Evolutionary conservation across 768 basidiomycete species (phyloP).

Genomic region (Amanita inopinata): DNA sequence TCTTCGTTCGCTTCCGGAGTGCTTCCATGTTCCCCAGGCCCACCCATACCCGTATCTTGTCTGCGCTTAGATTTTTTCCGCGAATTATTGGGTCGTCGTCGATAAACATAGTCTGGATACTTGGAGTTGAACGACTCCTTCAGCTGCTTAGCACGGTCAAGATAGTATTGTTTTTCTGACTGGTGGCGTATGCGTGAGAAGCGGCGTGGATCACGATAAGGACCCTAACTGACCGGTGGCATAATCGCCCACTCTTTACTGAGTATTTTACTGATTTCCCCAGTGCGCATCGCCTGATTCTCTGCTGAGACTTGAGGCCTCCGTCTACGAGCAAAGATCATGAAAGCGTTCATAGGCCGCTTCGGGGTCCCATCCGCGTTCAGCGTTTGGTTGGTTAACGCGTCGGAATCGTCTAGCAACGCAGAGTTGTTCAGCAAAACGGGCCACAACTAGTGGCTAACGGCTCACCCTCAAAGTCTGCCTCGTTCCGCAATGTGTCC

Average conservation of each 20-base stretch:
- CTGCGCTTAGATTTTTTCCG: conserved; percentile 40
- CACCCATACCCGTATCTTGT: conserved; percentile 17
- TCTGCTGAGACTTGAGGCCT: conserved; percentile 80
- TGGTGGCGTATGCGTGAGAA: conserved; percentile 18
- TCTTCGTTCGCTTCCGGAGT: conserved; percentile 21
- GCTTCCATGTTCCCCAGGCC: conserved; percentile 7
- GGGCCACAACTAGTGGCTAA: not conserved
- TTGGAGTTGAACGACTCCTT: conserved; percentile 81
- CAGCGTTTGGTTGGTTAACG: conserved; percentile 68
- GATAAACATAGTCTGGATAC: conserved; percentile 88
- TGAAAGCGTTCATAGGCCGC: conserved; percentile 90
- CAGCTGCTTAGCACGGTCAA: conserved; percentile 75
- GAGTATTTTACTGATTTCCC: conserved; percentile 82
- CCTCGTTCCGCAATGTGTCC: conserved; percentile 29
- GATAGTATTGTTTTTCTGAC: conserved; percentile 81
- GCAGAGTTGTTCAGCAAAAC: not conserved
- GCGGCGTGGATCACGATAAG: conserved; percentile 9
- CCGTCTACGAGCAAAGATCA: conserved; percentile 81
- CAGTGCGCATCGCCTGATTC: conserved; percentile 83
- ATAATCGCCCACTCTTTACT: conserved; percentile 82
- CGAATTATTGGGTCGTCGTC: conserved; percentile 80
- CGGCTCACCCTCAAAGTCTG: conserved; percentile 35
- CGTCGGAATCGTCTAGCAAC: conserved; percentile 24
- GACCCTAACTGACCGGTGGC: conserved; percentile 44
- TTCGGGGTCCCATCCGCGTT: conserved; percentile 85